phyloP scores from a whole-genome alignment of 2,329 filamentous ascomycete species.

The Apiospora malaysiana region DNA sequence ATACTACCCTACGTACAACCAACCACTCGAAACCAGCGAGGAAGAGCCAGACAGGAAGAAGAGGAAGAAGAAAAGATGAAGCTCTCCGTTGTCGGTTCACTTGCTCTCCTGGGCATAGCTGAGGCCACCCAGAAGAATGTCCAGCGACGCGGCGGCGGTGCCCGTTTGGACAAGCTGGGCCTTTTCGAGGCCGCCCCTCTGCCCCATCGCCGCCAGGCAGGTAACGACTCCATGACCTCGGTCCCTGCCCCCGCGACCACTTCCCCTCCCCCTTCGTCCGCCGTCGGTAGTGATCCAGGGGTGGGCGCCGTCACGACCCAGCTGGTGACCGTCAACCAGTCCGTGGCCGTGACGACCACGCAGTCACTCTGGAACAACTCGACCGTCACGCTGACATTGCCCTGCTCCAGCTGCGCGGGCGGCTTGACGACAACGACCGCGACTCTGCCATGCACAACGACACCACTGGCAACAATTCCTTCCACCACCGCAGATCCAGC shows the following conservation, averaged over 20 bases:
- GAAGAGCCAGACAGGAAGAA: not conserved
- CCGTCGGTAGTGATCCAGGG: too few relatives aligned
- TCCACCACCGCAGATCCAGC: not conserved
- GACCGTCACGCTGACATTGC: conserved; percentile 1
- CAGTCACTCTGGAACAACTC: not conserved
- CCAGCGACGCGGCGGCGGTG: not conserved
- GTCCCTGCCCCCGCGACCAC: not conserved
- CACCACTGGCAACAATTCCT: too few relatives aligned
- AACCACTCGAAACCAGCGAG: not conserved
- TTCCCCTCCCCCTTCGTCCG: not conserved
- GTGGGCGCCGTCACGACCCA: not conserved
- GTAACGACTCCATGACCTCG: not conserved
- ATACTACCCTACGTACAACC: too few relatives aligned
- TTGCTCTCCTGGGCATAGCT: conserved; percentile 13
- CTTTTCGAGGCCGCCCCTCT: not conserved
- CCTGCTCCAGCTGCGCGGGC: not conserved
- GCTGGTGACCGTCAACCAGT: not conserved
- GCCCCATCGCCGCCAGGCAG: not conserved
- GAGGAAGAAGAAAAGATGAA: conserved; percentile 1
- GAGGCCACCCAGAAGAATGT: not conserved
- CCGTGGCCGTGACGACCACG: not conserved
- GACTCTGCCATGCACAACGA: too few relatives aligned
- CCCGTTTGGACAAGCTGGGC: not conserved
- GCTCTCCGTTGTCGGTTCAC: not conserved
- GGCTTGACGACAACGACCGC: not conserved